Percentiles rank a stretch among this genome's conserved stretches.
Evolutionary conservation across 2,329 filamentous ascomycete species (phyloP).

Genomic region (Colletotrichum plurivorum): DNA sequence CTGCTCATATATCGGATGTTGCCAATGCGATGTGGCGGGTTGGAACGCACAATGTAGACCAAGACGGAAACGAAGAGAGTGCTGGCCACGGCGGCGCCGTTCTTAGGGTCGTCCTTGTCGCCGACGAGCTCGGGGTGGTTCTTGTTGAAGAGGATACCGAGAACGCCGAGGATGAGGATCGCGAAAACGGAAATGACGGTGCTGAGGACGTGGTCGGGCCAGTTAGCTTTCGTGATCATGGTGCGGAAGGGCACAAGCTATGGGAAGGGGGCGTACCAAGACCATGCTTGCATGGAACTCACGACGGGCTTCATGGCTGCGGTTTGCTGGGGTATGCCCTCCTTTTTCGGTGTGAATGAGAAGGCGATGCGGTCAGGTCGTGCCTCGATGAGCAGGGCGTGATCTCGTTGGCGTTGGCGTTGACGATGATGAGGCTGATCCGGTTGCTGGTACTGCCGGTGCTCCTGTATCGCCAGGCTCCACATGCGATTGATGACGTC

Average conservation of each 20-base stretch:
- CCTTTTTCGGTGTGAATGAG: not conserved
- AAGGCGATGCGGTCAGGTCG: slow-evolving; percentile 33
- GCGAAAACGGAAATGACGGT: slow-evolving; percentile 78
- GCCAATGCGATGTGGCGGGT: not conserved
- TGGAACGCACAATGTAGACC: slow-evolving; percentile 84
- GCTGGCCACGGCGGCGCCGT: slow-evolving; percentile 83
- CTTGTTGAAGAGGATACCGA: slow-evolving; percentile 80
- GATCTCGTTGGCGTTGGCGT: not conserved
- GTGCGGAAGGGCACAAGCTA: not conserved
- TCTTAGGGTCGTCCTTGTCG: slow-evolving; percentile 76
- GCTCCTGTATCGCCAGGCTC: slow-evolving; percentile 31
- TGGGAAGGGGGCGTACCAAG: slow-evolving; percentile 75
- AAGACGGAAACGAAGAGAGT: slow-evolving; percentile 91
- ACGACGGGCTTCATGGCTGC: slow-evolving; percentile 93
- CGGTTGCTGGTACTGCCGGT: slow-evolving; percentile 9
- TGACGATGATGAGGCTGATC: slow-evolving; percentile 31
- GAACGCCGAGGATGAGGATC: slow-evolving; percentile 74
- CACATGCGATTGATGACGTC: slow-evolving; percentile 35
- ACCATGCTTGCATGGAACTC: slow-evolving; percentile 93
- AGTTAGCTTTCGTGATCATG: slow-evolving; percentile 8
- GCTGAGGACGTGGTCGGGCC: slow-evolving; percentile 62
- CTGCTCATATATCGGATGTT: not conserved
- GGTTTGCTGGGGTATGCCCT: slow-evolving; percentile 30
- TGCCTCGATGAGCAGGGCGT: slow-evolving; percentile 20
- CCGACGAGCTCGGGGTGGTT: slow-evolving; percentile 90